These are phyloP conservation scores for Mycena amicta DNA, from an alignment of 768 basidiomycete genomes.

Conservation along the genomic window DNA sequence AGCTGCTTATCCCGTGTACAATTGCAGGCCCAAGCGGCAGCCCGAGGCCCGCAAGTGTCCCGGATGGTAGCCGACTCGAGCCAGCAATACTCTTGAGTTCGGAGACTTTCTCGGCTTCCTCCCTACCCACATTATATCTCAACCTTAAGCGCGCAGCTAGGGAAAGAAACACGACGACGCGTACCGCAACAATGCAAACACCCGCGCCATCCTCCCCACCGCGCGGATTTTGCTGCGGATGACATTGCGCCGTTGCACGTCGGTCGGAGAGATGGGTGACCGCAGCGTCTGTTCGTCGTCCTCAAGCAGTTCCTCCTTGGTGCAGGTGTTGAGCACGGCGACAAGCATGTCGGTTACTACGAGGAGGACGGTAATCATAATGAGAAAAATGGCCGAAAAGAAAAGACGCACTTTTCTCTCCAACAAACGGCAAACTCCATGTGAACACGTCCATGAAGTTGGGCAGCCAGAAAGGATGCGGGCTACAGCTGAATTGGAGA, in stretches of 20 bases:
- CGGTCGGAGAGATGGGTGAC: constrained; percentile 33
- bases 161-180: constrained; percentile 26
- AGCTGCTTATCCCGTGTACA: constrained; percentile 89
- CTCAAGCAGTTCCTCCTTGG: constrained; percentile 90
- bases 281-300: constrained; percentile 53
- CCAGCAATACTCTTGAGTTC: constrained; percentile 92
- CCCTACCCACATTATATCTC: constrained; percentile 48
- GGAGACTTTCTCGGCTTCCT: constrained; percentile 97
- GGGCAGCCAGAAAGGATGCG: constrained; percentile 96
- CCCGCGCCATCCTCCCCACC: constrained; percentile 95
- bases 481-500: constrained; percentile 94
- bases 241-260: constrained; percentile 75
- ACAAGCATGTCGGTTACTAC: constrained; percentile 98
- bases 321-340: constrained; percentile 93
- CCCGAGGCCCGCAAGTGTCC: constrained; percentile 86
- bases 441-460: constrained; percentile 99
- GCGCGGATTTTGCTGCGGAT: constrained; percentile 99
- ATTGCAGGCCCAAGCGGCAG: constrained; percentile 95
- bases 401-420: constrained; percentile 82
- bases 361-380: constrained; percentile 3
- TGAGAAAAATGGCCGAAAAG: neutral
- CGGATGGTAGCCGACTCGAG: constrained; percentile 75
- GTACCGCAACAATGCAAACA: constrained; percentile 93
- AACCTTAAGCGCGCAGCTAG: neutral
- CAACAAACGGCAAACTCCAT: constrained; percentile 97